Evolutionary conservation across 495 filamentous ascomycete species (phyloP).

Genomic region (Talaromyces adpressus): DNA sequence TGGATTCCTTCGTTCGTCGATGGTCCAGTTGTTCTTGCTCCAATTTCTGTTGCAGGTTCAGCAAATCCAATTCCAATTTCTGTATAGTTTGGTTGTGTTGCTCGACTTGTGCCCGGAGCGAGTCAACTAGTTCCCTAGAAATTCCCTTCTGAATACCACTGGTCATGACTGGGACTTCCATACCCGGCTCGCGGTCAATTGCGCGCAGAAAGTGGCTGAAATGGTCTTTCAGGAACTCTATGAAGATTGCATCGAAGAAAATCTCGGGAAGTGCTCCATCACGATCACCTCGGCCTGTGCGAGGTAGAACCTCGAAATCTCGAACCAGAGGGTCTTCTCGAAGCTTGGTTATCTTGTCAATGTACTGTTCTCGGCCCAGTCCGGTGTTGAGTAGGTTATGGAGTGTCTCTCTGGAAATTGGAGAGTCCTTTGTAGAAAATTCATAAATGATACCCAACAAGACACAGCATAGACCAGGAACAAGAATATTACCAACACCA

Average conservation of each 20-base stretch:
- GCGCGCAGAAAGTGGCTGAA: constrained; percentile 79
- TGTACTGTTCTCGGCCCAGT: constrained; percentile 81
- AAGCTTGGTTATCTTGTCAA: constrained; percentile 74
- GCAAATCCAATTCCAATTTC: constrained; percentile 56
- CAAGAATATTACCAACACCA: constrained; percentile 49
- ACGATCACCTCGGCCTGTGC: constrained; percentile 49
- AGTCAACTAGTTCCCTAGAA: constrained; percentile 77
- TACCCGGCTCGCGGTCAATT: constrained; percentile 83
- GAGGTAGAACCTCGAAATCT: constrained; percentile 83
- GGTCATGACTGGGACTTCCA: constrained; percentile 71
- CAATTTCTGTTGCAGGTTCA: constrained; percentile 62
- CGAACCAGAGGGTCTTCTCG: constrained; percentile 76
- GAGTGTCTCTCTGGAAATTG: constrained; percentile 74
- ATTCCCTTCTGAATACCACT: constrained; percentile 79
- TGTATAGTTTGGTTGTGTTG: constrained; percentile 63
- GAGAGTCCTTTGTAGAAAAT: constrained; percentile 95
- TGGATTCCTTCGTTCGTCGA: constrained; percentile 62
- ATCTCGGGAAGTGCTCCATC: constrained; percentile 68
- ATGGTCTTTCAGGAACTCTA: constrained; percentile 94
- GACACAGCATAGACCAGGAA: constrained; percentile 76
- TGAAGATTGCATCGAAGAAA: constrained; percentile 77
- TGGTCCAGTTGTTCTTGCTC: constrained; percentile 73
- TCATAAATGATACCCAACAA: constrained; percentile 89
- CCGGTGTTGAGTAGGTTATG: constrained; percentile 72
- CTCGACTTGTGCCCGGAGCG: constrained; percentile 67